Base-by-base conservation (phyloP, 306 rosid genomes). In the Leucaena leucocephala region DNA sequence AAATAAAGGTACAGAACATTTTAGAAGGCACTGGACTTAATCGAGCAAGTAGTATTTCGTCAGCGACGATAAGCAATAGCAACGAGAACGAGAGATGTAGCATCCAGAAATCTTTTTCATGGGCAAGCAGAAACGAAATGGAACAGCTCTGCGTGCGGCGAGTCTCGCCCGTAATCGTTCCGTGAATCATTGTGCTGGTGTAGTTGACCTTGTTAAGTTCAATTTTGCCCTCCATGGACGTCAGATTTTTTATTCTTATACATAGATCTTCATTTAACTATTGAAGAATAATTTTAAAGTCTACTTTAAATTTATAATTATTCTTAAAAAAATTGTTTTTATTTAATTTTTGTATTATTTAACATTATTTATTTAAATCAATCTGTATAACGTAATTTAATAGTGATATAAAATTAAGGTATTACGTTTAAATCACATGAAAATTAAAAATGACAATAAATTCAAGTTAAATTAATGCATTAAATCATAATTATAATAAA, bases 11-110 rank as follows among this genome's bases (percentile, higher is more conserved):
- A 66, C 33, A 33, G 34, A 40, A 66, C 49, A 15, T 66, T 6
- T 58, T 82, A 16, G 80, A 39, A 40, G 50, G 35, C 42, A 13
- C n/a, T 40, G 72, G 71, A 67, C 9, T 5, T 8, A 12, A 71
- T 17, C 34, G 39, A 2, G 17, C 67, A 33, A 27, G 27, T 27
- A 27, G 72, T 33, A 12, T 5, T 15, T 36, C 16, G 71, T 39
- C 14, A 35, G 22, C 49, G 14, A 40, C 35, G 21, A 54, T 17
- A 54, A n/a, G 59, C 59, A 54, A 54, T 6, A 54, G 22, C 22
- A 17, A 6, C 4, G 59, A n/a, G 52, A 36, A 36, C 39, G 39
- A 36, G 57, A 50, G 57, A 50, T 15, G 4, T 6, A 50, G 21
- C 8, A 33, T 6, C 3, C 12, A 33, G 43, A 71, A 59, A 48